phyloP scores from a whole-genome alignment of 73 alveolate genomes.

The Urostyla sp. region DNA sequence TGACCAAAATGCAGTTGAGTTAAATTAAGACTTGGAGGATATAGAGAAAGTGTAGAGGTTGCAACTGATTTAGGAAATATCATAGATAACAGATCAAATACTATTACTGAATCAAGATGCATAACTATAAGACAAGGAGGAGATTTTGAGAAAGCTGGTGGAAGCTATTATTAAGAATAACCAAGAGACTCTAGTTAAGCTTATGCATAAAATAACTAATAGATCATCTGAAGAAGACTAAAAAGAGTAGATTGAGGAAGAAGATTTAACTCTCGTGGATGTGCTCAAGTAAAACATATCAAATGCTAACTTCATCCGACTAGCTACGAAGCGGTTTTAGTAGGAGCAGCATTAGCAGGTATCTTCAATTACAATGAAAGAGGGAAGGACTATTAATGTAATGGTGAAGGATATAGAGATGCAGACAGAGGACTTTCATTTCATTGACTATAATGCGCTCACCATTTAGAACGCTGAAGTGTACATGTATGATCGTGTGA shows the following conservation, averaged over 20 bases:
- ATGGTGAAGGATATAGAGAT: not conserved
- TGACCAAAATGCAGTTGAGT: not conserved
- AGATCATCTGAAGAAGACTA: conserved; percentile 12
- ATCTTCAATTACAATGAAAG: no score
- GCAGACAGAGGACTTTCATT: conserved; percentile 55
- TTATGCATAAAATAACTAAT: not conserved
- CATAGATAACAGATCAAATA: not conserved
- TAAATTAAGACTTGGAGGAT: conserved; percentile 28
- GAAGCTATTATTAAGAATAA: conserved; percentile 46
- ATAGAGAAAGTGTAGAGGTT: conserved; percentile 46
- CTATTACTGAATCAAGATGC: not conserved
- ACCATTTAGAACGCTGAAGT: conserved; percentile 45
- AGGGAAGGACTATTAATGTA: not conserved
- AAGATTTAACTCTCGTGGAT: no score
- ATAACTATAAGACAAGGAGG: not conserved
- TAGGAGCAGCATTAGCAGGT: not conserved
- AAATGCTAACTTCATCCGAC: not conserved
- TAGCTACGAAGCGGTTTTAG: not conserved
- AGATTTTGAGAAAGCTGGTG: conserved; percentile 4
- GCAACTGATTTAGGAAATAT: conserved; percentile 19
- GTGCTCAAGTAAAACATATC: no score
- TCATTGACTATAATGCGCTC: conserved; percentile 45
- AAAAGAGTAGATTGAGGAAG: not conserved
- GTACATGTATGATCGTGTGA: conserved; percentile 55
- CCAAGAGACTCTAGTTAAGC: conserved; percentile 37